These are phyloP conservation scores for Trichoderma koningii DNA, from an alignment of 2,329 filamentous ascomycete genomes.

Conservation along the genomic window DNA sequence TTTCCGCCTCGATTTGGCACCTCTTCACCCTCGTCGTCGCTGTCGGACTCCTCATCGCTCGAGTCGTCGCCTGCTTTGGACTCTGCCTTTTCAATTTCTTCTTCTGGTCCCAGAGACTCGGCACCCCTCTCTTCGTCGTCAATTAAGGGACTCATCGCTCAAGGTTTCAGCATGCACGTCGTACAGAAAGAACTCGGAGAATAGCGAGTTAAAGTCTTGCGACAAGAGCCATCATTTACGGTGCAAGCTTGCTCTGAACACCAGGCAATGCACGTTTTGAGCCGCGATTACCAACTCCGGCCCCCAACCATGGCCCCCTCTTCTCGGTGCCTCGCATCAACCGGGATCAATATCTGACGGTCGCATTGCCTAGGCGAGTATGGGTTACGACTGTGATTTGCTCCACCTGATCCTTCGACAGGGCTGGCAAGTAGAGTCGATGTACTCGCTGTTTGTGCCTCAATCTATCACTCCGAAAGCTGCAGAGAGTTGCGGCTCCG, in stretches of 20 bases:
- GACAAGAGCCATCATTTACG: neutral
- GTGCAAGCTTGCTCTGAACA: neutral
- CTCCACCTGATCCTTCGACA: conserved; percentile 19
- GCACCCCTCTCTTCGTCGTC: conserved; percentile 23
- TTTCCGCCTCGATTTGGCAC: conserved; percentile 1
- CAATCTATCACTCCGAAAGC: neutral
- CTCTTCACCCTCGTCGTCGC: conserved; percentile 29
- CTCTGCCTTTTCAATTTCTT: conserved; percentile 27
- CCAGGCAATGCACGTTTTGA: neutral
- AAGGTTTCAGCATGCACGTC: neutral
- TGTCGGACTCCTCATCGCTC: conserved; percentile 30
- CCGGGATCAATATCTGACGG: neutral
- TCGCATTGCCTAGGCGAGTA: neutral
- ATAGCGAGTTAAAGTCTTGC: neutral
- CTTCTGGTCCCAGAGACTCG: conserved; percentile 7
- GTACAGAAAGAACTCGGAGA: neutral
- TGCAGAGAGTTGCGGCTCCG: neutral
- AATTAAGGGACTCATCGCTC: conserved; percentile 18
- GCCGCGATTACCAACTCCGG: conserved; percentile 22
- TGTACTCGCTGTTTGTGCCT: neutral
- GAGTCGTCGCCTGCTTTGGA: conserved; percentile 28
- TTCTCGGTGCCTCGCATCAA: conserved; percentile 9
- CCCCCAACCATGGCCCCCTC: conserved; percentile 19
- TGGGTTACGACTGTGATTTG: neutral
- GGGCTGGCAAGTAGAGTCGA: conserved; percentile 5